phyloP scores from a whole-genome alignment of 2,329 filamentous ascomycete genomes.

The Talaromyces pinophilus region DNA sequence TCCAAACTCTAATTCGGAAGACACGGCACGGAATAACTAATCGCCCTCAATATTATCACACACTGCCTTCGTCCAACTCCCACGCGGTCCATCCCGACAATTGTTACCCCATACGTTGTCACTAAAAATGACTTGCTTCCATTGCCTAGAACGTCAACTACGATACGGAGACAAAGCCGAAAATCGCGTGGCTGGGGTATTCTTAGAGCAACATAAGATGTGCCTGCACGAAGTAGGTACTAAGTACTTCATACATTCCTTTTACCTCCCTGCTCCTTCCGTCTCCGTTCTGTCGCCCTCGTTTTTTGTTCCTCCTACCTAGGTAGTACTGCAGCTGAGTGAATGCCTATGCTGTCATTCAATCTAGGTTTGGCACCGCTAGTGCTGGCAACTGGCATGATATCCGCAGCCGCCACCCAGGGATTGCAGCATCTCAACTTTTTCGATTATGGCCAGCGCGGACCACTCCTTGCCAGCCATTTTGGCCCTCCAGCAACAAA shows the following conservation, averaged over 20 bases:
- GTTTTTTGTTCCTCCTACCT: background rate
- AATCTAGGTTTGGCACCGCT: background rate
- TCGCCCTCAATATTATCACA: background rate
- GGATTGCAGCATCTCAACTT: background rate
- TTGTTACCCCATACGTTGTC: too few species aligned
- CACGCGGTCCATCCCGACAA: slow-evolving; percentile 3
- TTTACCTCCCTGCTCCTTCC: background rate
- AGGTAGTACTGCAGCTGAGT: background rate
- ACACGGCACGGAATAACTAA: background rate
- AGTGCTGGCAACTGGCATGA: background rate
- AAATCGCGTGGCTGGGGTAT: slow-evolving; percentile 4
- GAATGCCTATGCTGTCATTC: background rate
- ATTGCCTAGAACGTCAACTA: background rate
- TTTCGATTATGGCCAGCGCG: slow-evolving; percentile 9
- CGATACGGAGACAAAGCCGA: background rate
- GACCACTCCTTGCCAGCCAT: slow-evolving; percentile 18
- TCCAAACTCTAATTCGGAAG: background rate
- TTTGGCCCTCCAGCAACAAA: slow-evolving; percentile 24
- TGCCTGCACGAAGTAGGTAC: background rate
- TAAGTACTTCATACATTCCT: background rate
- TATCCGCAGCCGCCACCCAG: background rate
- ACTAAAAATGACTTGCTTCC: background rate
- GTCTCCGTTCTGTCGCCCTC: background rate
- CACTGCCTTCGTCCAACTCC: background rate
- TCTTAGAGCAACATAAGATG: background rate